Conservation (phyloP, 768 basidiomycete genomes). For the Leccinellum albellum region DNA sequence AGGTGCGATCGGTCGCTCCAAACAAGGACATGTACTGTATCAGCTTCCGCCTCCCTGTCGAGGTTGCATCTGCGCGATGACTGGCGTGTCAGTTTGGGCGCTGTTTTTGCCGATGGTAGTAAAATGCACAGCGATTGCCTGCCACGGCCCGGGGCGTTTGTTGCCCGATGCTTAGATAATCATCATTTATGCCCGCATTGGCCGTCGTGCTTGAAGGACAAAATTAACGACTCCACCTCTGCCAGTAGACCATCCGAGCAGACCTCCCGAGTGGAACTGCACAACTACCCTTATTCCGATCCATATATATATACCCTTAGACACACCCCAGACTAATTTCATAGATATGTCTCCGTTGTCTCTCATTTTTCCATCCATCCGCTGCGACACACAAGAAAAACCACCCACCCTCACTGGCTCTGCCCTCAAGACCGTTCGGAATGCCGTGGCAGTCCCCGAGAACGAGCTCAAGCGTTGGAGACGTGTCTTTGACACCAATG, state of each 20-base stretch:
- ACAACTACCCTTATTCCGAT: constrained; percentile 17
- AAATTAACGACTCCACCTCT: constrained; percentile 1
- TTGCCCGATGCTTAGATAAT: constrained; percentile 33
- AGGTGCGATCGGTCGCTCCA: constrained; percentile 91
- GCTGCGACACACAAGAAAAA: constrained; percentile 46
- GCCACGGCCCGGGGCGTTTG: too few relatives aligned
- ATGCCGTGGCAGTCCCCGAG: constrained; percentile 68
- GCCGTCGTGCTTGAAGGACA: neutral
- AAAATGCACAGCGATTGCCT: neutral
- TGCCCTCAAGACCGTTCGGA: constrained; percentile 63
- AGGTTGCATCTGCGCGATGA: constrained; percentile 34
- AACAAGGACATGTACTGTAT: constrained; percentile 98
- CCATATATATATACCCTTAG: constrained; percentile 36
- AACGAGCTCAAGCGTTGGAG: constrained; percentile 86
- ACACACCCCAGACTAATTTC: constrained; percentile 27
- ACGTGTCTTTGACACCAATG: constrained; percentile 80
- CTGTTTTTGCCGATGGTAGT: neutral
- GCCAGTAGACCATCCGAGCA: constrained; percentile 8
- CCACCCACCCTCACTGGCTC: constrained; percentile 46
- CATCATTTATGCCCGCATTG: constrained; percentile 32
- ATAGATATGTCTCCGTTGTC: constrained; percentile 38
- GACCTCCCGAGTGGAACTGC: constrained; percentile 15
- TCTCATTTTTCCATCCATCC: constrained; percentile 46
- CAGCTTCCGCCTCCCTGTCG: constrained; percentile 69
- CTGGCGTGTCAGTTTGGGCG: neutral